Conservation (phyloP, 1,284 basidiomycete species). For the Microbotryum lychnidis-dioicae region DNA sequence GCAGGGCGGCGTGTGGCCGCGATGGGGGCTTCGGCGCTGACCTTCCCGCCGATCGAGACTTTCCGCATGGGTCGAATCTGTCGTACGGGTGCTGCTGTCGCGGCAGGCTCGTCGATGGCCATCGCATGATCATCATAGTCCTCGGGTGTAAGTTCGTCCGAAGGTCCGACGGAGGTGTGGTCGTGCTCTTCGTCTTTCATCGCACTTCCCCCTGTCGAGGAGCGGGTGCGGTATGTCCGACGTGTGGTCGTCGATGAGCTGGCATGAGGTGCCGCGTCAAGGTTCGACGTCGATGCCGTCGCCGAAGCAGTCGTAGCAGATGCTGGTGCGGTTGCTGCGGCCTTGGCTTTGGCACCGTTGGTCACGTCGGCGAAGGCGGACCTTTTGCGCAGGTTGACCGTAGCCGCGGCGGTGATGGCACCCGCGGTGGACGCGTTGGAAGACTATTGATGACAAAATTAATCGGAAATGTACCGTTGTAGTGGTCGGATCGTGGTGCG, state of each 20-base stretch:
- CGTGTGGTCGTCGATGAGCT: constrained; percentile 8
- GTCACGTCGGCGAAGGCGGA: constrained; percentile 29
- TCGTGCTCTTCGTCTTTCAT: constrained; percentile 8
- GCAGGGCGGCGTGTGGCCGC: constrained; percentile 12
- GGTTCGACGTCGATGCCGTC: too few species aligned
- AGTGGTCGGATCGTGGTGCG: neutral
- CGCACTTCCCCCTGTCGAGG: constrained; percentile 26
- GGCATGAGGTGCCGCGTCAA: too few species aligned
- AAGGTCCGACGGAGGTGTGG: neutral
- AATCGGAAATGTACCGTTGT: neutral
- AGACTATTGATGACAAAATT: neutral
- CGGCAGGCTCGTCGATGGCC: constrained; percentile 28
- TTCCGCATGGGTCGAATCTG: constrained; percentile 2
- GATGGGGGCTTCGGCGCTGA: neutral
- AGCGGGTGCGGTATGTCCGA: constrained; percentile 23
- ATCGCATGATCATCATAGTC: constrained; percentile 21
- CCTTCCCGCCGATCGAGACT: too few species aligned
- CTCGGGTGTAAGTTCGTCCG: neutral
- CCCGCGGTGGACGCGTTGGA: neutral
- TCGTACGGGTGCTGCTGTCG: constrained; percentile 18
- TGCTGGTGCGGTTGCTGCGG: neutral
- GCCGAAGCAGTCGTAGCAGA: too few species aligned
- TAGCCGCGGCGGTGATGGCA: constrained; percentile 1
- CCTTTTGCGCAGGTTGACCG: constrained; percentile 16
- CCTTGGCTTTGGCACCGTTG: constrained; percentile 20